Evolutionary conservation across 768 basidiomycete species (phyloP).

Genomic region (Tylopilus intermedius): DNA sequence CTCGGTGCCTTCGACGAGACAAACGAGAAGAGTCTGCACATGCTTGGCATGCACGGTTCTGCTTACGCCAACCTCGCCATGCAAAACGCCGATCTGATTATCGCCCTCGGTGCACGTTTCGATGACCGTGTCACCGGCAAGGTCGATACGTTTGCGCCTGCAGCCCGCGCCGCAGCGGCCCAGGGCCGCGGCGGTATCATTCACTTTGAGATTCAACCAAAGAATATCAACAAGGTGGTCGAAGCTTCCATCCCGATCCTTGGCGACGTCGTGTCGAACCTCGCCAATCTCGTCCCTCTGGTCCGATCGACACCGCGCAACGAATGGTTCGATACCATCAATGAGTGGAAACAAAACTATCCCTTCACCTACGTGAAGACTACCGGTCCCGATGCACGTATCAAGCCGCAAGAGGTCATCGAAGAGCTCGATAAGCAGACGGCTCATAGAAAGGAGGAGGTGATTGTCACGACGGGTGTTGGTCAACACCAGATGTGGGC

Average conservation of each 20-base stretch:
- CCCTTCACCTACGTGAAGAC: slow-evolving; percentile 85
- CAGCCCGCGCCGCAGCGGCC: slow-evolving; percentile 77
- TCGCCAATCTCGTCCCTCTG: slow-evolving; percentile 77
- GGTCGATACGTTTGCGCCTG: slow-evolving; percentile 85
- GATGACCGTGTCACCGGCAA: slow-evolving; percentile 98
- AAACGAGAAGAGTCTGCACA: slow-evolving; percentile 81
- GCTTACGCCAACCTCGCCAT: slow-evolving; percentile 98
- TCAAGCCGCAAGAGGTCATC: slow-evolving; percentile 97
- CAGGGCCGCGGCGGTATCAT: slow-evolving; percentile 93
- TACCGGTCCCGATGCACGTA: slow-evolving; percentile 48
- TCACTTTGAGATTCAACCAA: slow-evolving; percentile 97
- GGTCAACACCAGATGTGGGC: slow-evolving; percentile 99
- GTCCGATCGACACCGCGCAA: slow-evolving; percentile 60
- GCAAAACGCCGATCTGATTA: slow-evolving; percentile 96
- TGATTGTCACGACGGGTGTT: slow-evolving; percentile 89
- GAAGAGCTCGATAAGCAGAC: slow-evolving; percentile 85
- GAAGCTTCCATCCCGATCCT: slow-evolving; percentile 91
- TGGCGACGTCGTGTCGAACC: slow-evolving; percentile 85
- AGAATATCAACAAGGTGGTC: slow-evolving; percentile 99
- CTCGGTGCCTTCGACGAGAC: slow-evolving; percentile 94
- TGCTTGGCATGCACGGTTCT: slow-evolving; percentile 98
- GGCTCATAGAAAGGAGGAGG: slow-evolving; percentile 75
- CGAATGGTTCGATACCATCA: slow-evolving; percentile 82
- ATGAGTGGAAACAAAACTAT: slow-evolving; percentile 77
- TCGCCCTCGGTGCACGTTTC: slow-evolving; percentile 93